Evolutionary conservation across 2,329 filamentous ascomycete species (phyloP).

Genomic region (Xylariaceae sp.): DNA sequence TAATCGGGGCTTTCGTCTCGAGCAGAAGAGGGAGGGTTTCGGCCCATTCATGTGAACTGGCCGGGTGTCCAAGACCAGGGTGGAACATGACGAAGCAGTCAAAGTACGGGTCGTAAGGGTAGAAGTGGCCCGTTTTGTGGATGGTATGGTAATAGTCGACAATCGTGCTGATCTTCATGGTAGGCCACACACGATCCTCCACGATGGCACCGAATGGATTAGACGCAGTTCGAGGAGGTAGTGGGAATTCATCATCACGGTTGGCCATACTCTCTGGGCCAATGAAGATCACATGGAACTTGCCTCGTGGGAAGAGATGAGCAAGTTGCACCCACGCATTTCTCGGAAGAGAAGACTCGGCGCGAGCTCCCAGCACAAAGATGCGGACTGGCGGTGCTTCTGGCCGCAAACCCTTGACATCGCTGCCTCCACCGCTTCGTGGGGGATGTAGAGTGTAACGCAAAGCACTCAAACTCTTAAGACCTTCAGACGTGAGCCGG

Average conservation of each 20-base stretch:
- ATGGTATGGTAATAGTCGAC: conserved; percentile 98
- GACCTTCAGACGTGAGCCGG: conserved; percentile 75
- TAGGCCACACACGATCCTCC: conserved; percentile 81
- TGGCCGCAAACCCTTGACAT: conserved; percentile 73
- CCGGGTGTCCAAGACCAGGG: conserved; percentile 89
- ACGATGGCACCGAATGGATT: conserved; percentile 95
- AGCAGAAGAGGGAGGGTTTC: conserved; percentile 83
- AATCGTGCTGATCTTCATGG: conserved; percentile 95
- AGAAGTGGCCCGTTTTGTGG: conserved; percentile 84
- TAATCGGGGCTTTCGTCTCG: conserved; percentile 91
- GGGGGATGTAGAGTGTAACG: conserved; percentile 92
- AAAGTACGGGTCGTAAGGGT: conserved; percentile 96
- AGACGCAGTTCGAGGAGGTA: conserved; percentile 73
- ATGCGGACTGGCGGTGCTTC: conserved; percentile 84
- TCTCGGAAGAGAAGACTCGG: conserved; percentile 93
- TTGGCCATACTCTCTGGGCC: conserved; percentile 95
- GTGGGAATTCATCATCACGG: conserved; percentile 84
- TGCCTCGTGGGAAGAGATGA: conserved; percentile 90
- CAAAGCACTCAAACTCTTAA: conserved; percentile 89
- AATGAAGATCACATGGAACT: conserved; percentile 88
- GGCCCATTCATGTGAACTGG: conserved; percentile 88
- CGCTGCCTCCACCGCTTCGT: conserved; percentile 65
- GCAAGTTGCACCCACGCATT: conserved; percentile 90
- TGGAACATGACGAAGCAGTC: conserved; percentile 98
- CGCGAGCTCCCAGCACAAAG: conserved; percentile 89